Conservation (phyloP, 495 filamentous ascomycete genomes). For the Elasticomyces elasticus region DNA sequence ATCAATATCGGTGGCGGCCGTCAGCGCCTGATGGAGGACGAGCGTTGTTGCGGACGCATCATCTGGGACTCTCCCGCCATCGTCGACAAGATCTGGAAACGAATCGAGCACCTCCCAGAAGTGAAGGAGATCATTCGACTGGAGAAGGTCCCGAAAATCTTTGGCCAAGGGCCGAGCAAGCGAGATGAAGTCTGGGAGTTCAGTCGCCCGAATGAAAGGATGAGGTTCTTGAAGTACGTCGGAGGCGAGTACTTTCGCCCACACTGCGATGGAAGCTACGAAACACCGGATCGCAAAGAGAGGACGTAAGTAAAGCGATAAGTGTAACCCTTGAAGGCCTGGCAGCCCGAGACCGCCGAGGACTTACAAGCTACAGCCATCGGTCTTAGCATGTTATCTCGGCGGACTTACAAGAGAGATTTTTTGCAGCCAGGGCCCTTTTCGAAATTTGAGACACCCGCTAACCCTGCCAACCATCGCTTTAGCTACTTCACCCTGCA, state of each 20-base stretch:
- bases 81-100: slow-evolving; percentile 49
- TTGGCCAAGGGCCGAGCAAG: slow-evolving; percentile 38
- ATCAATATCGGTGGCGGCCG: slow-evolving; percentile 57
- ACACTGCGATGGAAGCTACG: slow-evolving; percentile 65
- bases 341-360: no score
- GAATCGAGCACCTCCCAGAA: slow-evolving; percentile 44
- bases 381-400: no score
- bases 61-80: slow-evolving; percentile 59
- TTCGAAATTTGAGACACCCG: no score
- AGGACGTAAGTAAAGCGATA: slow-evolving; percentile 38
- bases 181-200: slow-evolving; percentile 45
- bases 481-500: slow-evolving; percentile 77
- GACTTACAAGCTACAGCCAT: no score
- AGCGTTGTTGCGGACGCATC: slow-evolving; percentile 62
- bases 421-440: no score
- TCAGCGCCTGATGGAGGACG: slow-evolving; percentile 46
- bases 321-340: no score
- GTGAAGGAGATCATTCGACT: slow-evolving; percentile 33
- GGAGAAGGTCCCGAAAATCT: slow-evolving; percentile 35
- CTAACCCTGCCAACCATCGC: no score
- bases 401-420: no score
- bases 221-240: slow-evolving; percentile 72
- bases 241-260: slow-evolving; percentile 66
- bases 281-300: slow-evolving; percentile 48
- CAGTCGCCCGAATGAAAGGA: slow-evolving; percentile 59